phyloP scores from a whole-genome alignment of 192 early-diverging fungal species.

The Phlyctochytrium bullatum region DNA sequence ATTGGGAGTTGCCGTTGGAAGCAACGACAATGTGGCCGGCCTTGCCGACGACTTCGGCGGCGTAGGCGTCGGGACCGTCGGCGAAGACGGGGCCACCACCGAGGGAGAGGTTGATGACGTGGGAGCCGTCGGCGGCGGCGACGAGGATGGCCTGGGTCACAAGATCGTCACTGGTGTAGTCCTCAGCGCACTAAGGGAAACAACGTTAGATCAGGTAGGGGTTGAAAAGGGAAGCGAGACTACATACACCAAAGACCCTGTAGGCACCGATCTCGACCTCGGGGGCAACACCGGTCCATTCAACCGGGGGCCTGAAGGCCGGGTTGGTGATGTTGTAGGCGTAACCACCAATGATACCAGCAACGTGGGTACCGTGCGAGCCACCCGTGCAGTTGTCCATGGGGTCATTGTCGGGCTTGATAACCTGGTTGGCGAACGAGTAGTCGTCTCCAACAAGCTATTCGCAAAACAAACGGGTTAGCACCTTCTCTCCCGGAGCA shows the following conservation, averaged over 20 bases:
- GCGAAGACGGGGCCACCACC: conserved; percentile 62
- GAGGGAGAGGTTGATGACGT: conserved; percentile 84
- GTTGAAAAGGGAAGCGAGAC: not conserved
- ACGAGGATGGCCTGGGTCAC: conserved; percentile 73
- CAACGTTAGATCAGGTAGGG: conserved; percentile 14
- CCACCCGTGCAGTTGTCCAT: conserved; percentile 40
- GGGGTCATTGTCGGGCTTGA: conserved; percentile 41
- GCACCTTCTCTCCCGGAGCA: too few relatives aligned
- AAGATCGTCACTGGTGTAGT: conserved; percentile 59
- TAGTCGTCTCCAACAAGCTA: conserved; percentile 45
- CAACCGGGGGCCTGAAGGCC: conserved; percentile 7
- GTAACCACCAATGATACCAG: conserved; percentile 46
- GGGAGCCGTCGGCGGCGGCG: conserved; percentile 67
- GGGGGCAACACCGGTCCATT: conserved; percentile 74
- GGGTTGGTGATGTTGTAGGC: conserved; percentile 22
- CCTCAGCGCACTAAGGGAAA: conserved; percentile 2
- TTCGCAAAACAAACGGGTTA: too few relatives aligned
- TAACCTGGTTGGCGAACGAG: conserved; percentile 6
- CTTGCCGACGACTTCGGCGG: conserved; percentile 47
- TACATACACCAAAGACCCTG: conserved; percentile 57
- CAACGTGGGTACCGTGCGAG: conserved; percentile 52
- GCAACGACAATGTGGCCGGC: conserved; percentile 29
- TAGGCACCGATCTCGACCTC: conserved; percentile 75
- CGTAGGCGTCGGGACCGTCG: conserved; percentile 59
- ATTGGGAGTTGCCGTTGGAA: conserved; percentile 71